Conservation (phyloP, 2,329 filamentous ascomycete species). For the Pseudogymnoascus sp. region DNA sequence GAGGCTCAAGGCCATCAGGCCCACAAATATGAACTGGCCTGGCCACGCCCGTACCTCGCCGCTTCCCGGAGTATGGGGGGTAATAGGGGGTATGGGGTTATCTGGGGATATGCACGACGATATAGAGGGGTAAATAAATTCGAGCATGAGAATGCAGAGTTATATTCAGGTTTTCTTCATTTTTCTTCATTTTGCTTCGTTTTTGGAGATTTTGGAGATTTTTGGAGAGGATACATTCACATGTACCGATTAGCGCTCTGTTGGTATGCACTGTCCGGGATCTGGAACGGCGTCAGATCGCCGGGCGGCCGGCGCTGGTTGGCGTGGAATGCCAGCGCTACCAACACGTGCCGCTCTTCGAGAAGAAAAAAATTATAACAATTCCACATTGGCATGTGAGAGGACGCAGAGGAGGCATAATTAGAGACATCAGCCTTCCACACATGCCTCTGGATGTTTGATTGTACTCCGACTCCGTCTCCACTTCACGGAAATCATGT, state of each 20-base stretch:
- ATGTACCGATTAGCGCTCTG: neutral
- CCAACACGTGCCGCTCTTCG: neutral
- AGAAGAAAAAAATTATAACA: neutral
- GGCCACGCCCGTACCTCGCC: neutral
- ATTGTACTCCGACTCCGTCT: neutral
- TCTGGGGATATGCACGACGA: neutral
- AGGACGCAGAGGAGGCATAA: neutral
- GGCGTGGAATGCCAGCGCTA: neutral
- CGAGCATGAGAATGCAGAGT: neutral
- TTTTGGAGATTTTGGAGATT: slow-evolving; percentile 9
- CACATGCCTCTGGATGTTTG: neutral
- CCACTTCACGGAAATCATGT: slow-evolving; percentile 4
- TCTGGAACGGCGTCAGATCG: slow-evolving; percentile 1
- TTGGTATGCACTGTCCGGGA: neutral
- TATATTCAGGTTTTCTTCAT: neutral
- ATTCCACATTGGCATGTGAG: slow-evolving; percentile 7
- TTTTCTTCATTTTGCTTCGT: neutral
- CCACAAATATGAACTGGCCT: neutral
- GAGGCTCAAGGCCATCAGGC: neutral
- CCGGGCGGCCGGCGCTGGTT: neutral
- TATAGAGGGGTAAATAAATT: neutral
- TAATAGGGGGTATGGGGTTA: neutral
- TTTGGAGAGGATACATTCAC: slow-evolving; percentile 5
- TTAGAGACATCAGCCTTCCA: neutral
- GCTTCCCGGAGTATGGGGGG: neutral